Evolutionary conservation across 768 basidiomycete genomes (phyloP).

Genomic region (Strobilomyces echinocephalus): DNA sequence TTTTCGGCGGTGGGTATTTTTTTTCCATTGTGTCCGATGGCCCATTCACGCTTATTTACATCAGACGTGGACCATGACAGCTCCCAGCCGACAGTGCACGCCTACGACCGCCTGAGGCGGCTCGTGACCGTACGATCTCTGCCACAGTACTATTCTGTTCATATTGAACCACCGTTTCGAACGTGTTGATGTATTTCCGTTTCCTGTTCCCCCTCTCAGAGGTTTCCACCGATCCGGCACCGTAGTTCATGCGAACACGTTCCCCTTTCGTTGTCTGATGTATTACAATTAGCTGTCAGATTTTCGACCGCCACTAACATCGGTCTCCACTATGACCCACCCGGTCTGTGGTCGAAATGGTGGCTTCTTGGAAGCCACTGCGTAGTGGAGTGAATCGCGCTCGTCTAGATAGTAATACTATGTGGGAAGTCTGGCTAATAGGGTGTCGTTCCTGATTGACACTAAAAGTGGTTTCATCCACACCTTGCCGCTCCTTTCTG

Average conservation of each 20-base stretch:
- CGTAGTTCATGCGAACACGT: conserved; percentile 3
- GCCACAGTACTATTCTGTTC: conserved; percentile 5
- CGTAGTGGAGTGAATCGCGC: neutral
- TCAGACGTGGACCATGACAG: conserved; percentile 1
- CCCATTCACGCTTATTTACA: conserved; percentile 1
- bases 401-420: neutral
- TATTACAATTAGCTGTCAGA: conserved; percentile 18
- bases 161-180: conserved; percentile 7
- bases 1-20: conserved; percentile 8
- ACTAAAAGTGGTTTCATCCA: neutral
- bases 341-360: conserved; percentile 4
- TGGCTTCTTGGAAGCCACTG: neutral
- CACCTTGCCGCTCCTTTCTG: neutral
- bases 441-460: conserved; percentile 13
- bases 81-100: neutral
- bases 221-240: neutral
- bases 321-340: conserved; percentile 4
- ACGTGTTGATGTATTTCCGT: conserved; percentile 6
- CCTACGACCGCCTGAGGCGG: neutral
- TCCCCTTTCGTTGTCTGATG: neutral
- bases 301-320: conserved; percentile 8
- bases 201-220: neutral
- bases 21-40: neutral
- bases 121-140: conserved; percentile 5
- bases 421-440: neutral